Percentiles rank a stretch among this genome's conserved stretches.
phyloP scores from a whole-genome alignment of 192 early-diverging fungal species.

The Phlyctochytrium bullatum region DNA sequence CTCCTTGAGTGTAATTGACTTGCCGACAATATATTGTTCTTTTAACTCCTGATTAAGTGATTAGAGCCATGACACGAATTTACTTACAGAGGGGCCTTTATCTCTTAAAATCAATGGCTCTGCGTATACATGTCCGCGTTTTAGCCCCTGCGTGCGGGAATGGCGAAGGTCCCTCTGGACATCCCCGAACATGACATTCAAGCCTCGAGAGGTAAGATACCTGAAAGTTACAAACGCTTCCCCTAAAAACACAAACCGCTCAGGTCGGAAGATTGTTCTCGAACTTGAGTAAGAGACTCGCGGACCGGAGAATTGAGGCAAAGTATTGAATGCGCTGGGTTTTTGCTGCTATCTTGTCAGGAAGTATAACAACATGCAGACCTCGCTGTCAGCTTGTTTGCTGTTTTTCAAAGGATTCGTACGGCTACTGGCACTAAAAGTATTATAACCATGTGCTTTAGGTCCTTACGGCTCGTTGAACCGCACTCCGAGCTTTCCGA shows the following conservation, averaged over 20 bases:
- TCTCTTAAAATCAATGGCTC: constrained; percentile 41
- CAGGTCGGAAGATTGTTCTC: constrained; percentile 34
- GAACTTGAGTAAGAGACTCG: constrained; percentile 22
- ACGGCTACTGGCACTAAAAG: background rate
- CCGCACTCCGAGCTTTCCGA: constrained; percentile 29
- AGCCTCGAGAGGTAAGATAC: constrained; percentile 38
- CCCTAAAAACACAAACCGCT: constrained; percentile 15
- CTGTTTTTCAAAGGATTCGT: background rate
- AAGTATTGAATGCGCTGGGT: background rate
- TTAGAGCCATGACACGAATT: too few species aligned
- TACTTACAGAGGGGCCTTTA: too few species aligned
- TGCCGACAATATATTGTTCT: constrained; percentile 40
- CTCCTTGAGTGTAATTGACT: constrained; percentile 22
- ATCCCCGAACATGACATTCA: constrained; percentile 37
- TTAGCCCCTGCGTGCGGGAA: background rate
- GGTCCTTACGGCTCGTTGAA: constrained; percentile 47
- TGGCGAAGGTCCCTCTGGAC: background rate
- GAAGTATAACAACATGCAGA: too few species aligned
- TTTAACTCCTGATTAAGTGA: constrained; percentile 20
- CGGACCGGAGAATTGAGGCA: constrained; percentile 11
- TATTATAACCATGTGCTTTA: background rate
- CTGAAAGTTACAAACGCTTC: constrained; percentile 2
- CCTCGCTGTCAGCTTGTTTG: too few species aligned
- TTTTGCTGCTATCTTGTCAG: too few species aligned
- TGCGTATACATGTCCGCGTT: constrained; percentile 34